Evolutionary conservation across 2,329 filamentous ascomycete species (phyloP).

Genomic region (Anthostomella pinea): DNA sequence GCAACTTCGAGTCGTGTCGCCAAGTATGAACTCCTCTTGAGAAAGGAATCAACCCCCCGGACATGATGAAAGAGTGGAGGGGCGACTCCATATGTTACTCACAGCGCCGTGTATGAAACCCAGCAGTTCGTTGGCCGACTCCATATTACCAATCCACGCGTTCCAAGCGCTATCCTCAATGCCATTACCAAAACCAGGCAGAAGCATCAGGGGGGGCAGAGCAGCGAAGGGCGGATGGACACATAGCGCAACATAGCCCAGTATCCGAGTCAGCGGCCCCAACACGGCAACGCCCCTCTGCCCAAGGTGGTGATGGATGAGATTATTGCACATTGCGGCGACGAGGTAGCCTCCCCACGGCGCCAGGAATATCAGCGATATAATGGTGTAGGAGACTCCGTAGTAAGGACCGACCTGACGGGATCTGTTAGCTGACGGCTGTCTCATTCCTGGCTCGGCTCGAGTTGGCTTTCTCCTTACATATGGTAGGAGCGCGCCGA

Average conservation of each 20-base stretch:
- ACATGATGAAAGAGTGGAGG: no score
- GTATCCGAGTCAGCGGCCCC: conserved; percentile 59
- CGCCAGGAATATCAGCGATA: conserved; percentile 65
- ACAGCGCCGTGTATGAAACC: conserved; percentile 73
- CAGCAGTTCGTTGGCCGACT: conserved; percentile 68
- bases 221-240: conserved; percentile 68
- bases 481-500: conserved; percentile 6
- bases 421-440: not conserved
- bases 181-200: conserved; percentile 11
- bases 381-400: conserved; percentile 56
- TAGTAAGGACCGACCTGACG: conserved; percentile 47
- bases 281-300: conserved; percentile 70
- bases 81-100: no score
- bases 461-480: not conserved
- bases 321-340: conserved; percentile 63
- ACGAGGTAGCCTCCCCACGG: conserved; percentile 64
- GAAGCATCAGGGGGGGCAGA: conserved; percentile 38
- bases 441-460: no score
- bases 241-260: conserved; percentile 63
- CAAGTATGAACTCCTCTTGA: no score
- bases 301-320: conserved; percentile 61
- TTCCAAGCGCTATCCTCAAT: conserved; percentile 57
- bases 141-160: conserved; percentile 67
- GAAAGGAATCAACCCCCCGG: no score
- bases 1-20: no score